A percentile compares a stretch with the other conserved stretches of the same genome.
Conservation (phyloP, 192 early-diverging fungal species). For the Coemansia sp. region DNA sequence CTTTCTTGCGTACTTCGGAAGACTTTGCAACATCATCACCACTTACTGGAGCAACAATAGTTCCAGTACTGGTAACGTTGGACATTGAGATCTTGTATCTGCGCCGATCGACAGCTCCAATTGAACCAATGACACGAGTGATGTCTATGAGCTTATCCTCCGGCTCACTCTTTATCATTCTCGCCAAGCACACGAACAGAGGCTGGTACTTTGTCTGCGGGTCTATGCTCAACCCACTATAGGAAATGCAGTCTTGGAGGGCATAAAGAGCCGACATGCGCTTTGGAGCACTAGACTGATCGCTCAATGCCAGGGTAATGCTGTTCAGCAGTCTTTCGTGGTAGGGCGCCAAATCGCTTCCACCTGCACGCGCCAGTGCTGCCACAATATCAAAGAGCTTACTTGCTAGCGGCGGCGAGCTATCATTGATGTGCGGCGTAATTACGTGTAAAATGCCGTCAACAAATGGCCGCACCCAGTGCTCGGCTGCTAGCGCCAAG, state of each 20-base stretch:
- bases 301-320: conserved; percentile 89
- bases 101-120: conserved; percentile 96
- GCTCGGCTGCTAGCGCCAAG: conserved; percentile 78
- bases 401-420: conserved; percentile 68
- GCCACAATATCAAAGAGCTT: conserved; percentile 64
- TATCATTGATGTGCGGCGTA: conserved; percentile 80
- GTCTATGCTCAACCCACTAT: conserved; percentile 89
- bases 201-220: conserved; percentile 89
- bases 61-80: not conserved
- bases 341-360: conserved; percentile 82
- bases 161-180: conserved; percentile 83
- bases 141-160: conserved; percentile 79
- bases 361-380: conserved; percentile 81
- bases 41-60: not conserved
- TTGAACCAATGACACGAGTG: conserved; percentile 88
- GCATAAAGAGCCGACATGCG: conserved; percentile 87
- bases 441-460: conserved; percentile 85
- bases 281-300: conserved; percentile 82
- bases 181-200: conserved; percentile 75
- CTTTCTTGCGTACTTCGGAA: not conserved
- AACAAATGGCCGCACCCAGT: conserved; percentile 92
- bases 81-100: conserved; percentile 14
- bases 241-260: conserved; percentile 81
- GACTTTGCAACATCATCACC: not conserved
- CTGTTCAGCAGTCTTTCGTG: conserved; percentile 80